Base-by-base conservation (phyloP, 148 eudicot genomes). In the Dysphania ambrosioides region DNA sequence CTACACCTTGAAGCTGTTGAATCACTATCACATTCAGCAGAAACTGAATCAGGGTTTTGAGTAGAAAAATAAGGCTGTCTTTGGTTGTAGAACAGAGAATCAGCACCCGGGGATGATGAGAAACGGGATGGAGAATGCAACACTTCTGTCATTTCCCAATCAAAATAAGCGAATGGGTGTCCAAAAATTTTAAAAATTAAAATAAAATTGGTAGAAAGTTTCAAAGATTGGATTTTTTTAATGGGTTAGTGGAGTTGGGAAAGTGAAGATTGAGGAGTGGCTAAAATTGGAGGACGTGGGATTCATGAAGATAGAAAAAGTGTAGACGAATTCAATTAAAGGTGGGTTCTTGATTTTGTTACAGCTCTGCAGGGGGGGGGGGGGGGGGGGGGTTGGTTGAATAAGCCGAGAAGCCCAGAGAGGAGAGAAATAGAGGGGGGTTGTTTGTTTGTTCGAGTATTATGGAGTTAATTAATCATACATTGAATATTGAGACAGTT, bases 121-220 rank as follows among this genome's bases (percentile, higher is more conserved):
- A 87, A 86, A 64, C 87, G 85, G 7, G 96, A 83, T 68, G 96
- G 87, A 47, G 93, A 88, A 85, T 87, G 98, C 44, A 93, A 83
- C 36, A 93, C 96, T 76, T 93, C 98, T 80, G 96, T 89, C 96
- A 93, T 92, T 78, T 81, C 75, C 77, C 72, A 75, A 73, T 36
- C 42, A n/a, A n/a, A n/a, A n/a, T 49, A 70, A 64, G 6, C 44
- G 24, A 60, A 42, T 41, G 76, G 63, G 44, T 67, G 64, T 31
- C 70, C 9, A 26, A n/a, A n/a, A n/a, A n/a, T n/a, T n/a, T n/a
- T n/a, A 64, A 64, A 67, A 30, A 30, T 42, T 35, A 29, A 61
- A 16, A 47, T n/a, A n/a, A 0, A 13, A 12, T 11, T 11, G 4
- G 31, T 23, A 29, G 41, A 77, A 81, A 23, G 6, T 35, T 80